phyloP scores from a whole-genome alignment of 2,329 filamentous ascomycete species.

The Rachicladosporium sp. region DNA sequence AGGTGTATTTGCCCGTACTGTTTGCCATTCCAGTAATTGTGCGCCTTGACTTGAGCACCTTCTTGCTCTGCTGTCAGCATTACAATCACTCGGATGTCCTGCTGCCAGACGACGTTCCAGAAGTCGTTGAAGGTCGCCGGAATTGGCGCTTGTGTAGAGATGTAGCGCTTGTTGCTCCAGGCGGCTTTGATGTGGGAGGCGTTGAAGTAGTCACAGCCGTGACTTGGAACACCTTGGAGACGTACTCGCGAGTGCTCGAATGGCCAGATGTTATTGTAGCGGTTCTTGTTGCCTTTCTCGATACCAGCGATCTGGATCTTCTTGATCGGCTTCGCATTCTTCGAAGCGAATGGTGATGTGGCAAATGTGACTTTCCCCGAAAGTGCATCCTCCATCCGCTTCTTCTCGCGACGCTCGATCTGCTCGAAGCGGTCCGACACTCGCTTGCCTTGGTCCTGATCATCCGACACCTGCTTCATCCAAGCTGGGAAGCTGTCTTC shows the following conservation, averaged over 20 bases:
- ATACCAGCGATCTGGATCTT: conserved; percentile 72
- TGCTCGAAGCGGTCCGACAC: conserved; percentile 73
- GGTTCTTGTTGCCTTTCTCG: conserved; percentile 88
- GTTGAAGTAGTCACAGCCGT: conserved; percentile 86
- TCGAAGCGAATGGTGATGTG: conserved; percentile 10
- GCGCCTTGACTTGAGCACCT: conserved; percentile 86
- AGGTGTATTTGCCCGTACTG: conserved; percentile 69
- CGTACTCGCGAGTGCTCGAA: conserved; percentile 89
- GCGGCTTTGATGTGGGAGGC: conserved; percentile 74
- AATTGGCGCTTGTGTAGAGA: conserved; percentile 86
- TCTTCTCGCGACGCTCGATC: conserved; percentile 76
- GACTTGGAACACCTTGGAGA: conserved; percentile 53
- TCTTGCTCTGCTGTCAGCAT: conserved; percentile 94
- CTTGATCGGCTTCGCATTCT: conserved; percentile 28
- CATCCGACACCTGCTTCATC: conserved; percentile 57
- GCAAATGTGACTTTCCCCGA: conserved; percentile 46
- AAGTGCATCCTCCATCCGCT: conserved; percentile 79
- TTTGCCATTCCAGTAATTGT: conserved; percentile 77
- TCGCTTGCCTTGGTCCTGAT: conserved; percentile 59
- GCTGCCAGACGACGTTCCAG: conserved; percentile 95
- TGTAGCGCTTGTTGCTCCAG: conserved; percentile 81
- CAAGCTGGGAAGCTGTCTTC: conserved; percentile 54
- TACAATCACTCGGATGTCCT: conserved; percentile 86
- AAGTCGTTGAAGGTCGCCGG: conserved; percentile 93
- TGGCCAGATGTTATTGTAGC: conserved; percentile 95